Conservation (phyloP, 306 rosid species). For the Glycine tomentella region DNA sequence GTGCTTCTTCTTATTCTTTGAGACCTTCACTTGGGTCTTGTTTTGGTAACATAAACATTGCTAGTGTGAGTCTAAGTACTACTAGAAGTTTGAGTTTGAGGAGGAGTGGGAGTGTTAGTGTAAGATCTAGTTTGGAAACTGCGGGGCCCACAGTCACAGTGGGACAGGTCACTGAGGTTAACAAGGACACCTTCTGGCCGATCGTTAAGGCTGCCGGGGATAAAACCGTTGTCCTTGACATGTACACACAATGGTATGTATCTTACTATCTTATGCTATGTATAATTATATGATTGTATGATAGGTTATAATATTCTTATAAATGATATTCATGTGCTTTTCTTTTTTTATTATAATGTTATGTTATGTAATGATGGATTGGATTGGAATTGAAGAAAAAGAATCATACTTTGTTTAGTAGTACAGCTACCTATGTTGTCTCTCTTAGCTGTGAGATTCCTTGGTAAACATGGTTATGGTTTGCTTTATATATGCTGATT, state of each 20-base stretch:
- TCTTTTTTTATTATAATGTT: background rate
- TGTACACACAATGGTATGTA: constrained; percentile 95
- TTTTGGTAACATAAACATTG: constrained; percentile 13
- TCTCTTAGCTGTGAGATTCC: constrained; percentile 35
- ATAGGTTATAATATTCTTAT: background rate
- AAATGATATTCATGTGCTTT: background rate
- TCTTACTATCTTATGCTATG: background rate
- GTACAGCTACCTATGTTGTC: background rate
- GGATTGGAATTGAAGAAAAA: constrained; percentile 16
- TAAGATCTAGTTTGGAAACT: constrained; percentile 76
- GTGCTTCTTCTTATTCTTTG: constrained; percentile 26
- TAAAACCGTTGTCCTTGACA: constrained; percentile 90
- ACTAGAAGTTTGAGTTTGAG: constrained; percentile 16
- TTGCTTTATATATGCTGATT: constrained; percentile 4
- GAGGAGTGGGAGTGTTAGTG: constrained; percentile 40
- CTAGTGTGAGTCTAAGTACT: background rate
- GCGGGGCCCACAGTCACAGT: constrained; percentile 67
- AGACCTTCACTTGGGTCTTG: constrained; percentile 7
- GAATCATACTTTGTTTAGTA: constrained; percentile 9
- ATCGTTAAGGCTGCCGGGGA: constrained; percentile 91
- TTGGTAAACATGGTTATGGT: background rate
- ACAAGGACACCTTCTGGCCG: constrained; percentile 98
- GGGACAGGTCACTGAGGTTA: constrained; percentile 88
- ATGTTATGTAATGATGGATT: background rate
- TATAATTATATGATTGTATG: background rate